Base-by-base conservation (phyloP, 371 early-diverging fungal species). In the Haplosporangium sp. region DNA sequence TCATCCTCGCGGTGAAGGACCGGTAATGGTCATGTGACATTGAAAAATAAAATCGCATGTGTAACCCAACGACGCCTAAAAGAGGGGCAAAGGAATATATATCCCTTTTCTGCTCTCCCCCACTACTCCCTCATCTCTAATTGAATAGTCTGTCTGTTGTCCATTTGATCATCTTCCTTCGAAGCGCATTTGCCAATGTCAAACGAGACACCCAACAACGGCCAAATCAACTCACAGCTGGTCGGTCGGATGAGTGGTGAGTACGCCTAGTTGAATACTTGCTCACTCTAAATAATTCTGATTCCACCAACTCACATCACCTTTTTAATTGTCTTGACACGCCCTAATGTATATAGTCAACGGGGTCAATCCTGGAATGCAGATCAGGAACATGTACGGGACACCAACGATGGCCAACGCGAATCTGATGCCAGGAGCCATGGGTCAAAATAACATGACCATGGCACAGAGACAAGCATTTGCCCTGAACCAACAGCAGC, bases 1-100 rank as follows among this genome's bases (percentile, higher is more conserved):
- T 89, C 40, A 73, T 93, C 42, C 81, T 93, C 45, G 87, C 68
- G 4, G 73, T 72, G 6, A 16, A 20, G 16, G 67, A 67, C 20
- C 54, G 67, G 56, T 67, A 67, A 55, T 59, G 1, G 29, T 29
- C 29, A 29, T 29, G 29, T 29, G 29, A 29, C 29, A 29, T 29
- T 2, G 4, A 29, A 2, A 29, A 29, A 29, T 29, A 29, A 29
- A 29, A 29, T 29, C 29, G 29, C 29, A 29, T 29, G 29, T 29
- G 29, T 29, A 29, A 29, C 4, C 29, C 29, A 29, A 2, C 29
- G 29, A 29, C 29, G 4, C 4, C 29, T 29, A 29, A 29, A 29
- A 29, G 29, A 29, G 29, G 29, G 29, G 29, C 29, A 2, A 29
- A 29, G 29, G 29, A 29, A 29, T 29, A 29, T 29, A 29, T 29